These are phyloP conservation scores for Kodamaea kakaduensis DNA, from an alignment of 805 yeast genomes.

Conservation along the genomic window DNA sequence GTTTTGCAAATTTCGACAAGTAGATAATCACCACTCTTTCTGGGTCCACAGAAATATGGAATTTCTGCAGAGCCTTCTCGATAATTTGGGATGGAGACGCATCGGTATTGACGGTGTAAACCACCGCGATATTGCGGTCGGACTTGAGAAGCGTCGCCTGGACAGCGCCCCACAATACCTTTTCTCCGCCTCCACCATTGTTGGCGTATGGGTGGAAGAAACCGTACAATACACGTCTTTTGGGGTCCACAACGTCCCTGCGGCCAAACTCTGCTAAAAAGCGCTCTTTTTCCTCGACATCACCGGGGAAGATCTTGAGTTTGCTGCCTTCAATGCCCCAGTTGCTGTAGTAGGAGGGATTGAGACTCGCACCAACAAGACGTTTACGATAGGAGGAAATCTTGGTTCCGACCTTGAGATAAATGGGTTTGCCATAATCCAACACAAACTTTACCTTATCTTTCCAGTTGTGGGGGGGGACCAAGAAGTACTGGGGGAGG, in stretches of 20 bases:
- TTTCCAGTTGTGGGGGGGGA: slow-evolving; percentile 39
- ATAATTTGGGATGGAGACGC: slow-evolving; percentile 48
- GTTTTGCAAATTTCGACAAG: slow-evolving; percentile 46
- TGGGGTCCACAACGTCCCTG: slow-evolving; percentile 33
- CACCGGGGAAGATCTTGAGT: slow-evolving; percentile 30
- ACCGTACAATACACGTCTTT: slow-evolving; percentile 57
- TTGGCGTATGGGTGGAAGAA: slow-evolving; percentile 94
- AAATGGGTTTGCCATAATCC: slow-evolving; percentile 31
- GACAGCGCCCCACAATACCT: slow-evolving; percentile 94
- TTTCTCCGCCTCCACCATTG: slow-evolving; percentile 98
- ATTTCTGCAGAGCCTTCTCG: slow-evolving; percentile 49
- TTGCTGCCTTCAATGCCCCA: slow-evolving; percentile 28
- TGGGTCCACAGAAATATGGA: slow-evolving; percentile 48
- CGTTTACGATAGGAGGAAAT: slow-evolving; percentile 38
- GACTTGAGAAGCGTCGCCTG: slow-evolving; percentile 55
- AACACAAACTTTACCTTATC: slow-evolving; percentile 31
- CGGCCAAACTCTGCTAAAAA: slow-evolving; percentile 27
- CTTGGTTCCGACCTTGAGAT: slow-evolving; percentile 33
- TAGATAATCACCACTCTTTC: slow-evolving; percentile 59
- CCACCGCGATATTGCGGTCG: slow-evolving; percentile 50
- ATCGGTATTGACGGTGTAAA: slow-evolving; percentile 69
- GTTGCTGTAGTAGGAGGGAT: slow-evolving; percentile 39
- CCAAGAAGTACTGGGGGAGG: slow-evolving; percentile 32
- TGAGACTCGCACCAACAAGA: slow-evolving; percentile 30
- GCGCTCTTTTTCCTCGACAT: slow-evolving; percentile 18